Evolutionary conservation across 768 basidiomycete genomes (phyloP), one percentile per base, ranked within the genome.

Genomic region (Leccinum boreale): DNA sequence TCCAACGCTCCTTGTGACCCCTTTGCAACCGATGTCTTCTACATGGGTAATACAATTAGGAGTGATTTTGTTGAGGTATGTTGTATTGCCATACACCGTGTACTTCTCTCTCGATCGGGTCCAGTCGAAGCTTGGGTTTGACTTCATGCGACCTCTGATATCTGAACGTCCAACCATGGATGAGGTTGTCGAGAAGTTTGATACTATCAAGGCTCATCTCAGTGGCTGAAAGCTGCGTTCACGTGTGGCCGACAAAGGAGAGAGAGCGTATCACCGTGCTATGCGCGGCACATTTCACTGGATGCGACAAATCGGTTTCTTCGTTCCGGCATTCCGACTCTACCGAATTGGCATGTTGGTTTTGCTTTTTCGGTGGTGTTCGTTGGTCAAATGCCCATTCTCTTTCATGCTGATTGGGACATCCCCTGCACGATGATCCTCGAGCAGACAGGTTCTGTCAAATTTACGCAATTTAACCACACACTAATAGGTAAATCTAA

Each of bases 111-210:
- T n/a, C n/a, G n/a, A n/a, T n/a, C n/a, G n/a, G n/a, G n/a, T n/a
- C n/a, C n/a, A n/a, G n/a, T n/a, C n/a, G n/a, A n/a, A n/a, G n/a
- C n/a, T n/a, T n/a, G n/a, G n/a, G n/a, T n/a, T n/a, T n/a, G n/a
- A n/a, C n/a, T n/a, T n/a, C n/a, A n/a, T n/a, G n/a, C n/a, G n/a
- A n/a, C n/a, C n/a, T n/a, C n/a, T n/a, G n/a, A n/a, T n/a, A n/a
- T n/a, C n/a, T n/a, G n/a, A 74, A 49, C 70, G 78, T 15, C 76
- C 77, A 0, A 74, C 63, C 0, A 77, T 78, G 52, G 67, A 73
- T 9, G 3, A 73, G 45, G 74, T 75, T 10, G 68, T 47, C 17
- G 3, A 44, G 19, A 4, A 19, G 42, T 44, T 44, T 21, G 3
- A 42, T 52, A n/a, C 33, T 36, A 1, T 49, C 39, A 26, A 50